Conservation (phyloP, 1,284 basidiomycete genomes). For the Filobasidium uniguttulatum region DNA sequence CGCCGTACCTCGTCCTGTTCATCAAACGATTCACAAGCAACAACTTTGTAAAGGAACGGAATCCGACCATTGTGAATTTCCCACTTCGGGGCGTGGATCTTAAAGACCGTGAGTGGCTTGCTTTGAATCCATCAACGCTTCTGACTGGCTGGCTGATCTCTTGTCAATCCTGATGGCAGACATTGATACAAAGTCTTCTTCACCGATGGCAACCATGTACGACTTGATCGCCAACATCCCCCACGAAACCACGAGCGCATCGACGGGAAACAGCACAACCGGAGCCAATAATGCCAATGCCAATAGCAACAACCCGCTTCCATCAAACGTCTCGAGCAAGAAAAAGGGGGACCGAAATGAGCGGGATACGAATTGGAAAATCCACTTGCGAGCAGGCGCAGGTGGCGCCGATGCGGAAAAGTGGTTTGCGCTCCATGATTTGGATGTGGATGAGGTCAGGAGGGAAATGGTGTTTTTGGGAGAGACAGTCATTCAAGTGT, state of each 20-base stretch:
- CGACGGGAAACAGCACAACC: constrained; percentile 49
- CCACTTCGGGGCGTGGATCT: constrained; percentile 85
- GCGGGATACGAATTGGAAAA: constrained; percentile 74
- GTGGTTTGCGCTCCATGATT: constrained; percentile 95
- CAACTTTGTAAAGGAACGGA: constrained; percentile 93
- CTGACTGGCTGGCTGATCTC: constrained; percentile 2
- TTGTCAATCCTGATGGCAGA: constrained; percentile 41
- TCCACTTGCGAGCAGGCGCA: constrained; percentile 58
- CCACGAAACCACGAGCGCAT: constrained; percentile 76
- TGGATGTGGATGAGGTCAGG: constrained; percentile 87
- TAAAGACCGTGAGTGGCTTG: constrained; percentile 56
- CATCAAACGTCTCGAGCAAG: no score
- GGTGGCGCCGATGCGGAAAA: constrained; percentile 73
- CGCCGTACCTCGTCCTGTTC: constrained; percentile 84
- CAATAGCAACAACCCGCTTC: no score
- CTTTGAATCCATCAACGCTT: background rate
- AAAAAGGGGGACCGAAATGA: constrained; percentile 47
- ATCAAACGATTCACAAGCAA: constrained; percentile 99
- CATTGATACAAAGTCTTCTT: constrained; percentile 53
- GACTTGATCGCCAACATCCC: constrained; percentile 92
- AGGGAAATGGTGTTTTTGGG: constrained; percentile 97
- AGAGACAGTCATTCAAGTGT: constrained; percentile 85
- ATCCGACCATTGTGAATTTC: constrained; percentile 97
- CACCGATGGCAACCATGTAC: constrained; percentile 54
- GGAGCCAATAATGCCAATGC: constrained; percentile 24